Evolutionary conservation across 352 stramenopile genomes (phyloP).

Genomic region (Phytophthora fragariaefolia): DNA sequence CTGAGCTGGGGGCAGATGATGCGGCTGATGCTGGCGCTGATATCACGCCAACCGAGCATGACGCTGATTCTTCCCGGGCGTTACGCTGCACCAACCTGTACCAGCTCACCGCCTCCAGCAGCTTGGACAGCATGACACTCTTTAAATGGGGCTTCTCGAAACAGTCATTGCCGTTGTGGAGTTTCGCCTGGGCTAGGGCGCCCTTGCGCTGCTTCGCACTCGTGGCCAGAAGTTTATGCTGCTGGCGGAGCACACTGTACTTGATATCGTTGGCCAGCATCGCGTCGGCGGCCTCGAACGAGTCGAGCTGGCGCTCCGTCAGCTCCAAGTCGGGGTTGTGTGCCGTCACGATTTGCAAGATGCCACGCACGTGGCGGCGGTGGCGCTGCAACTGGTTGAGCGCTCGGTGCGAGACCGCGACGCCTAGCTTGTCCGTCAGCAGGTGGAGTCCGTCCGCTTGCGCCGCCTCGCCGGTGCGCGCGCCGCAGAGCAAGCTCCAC

Average conservation of each 20-base stretch:
- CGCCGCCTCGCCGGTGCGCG: conserved; percentile 31
- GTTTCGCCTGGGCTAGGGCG: conserved; percentile 56
- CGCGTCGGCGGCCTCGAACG: conserved; percentile 69
- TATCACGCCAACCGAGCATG: conserved; percentile 44
- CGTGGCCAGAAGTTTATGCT: conserved; percentile 60
- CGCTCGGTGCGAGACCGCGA: conserved; percentile 68
- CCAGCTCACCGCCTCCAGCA: conserved; percentile 86
- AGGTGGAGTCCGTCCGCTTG: conserved; percentile 64
- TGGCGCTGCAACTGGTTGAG: conserved; percentile 87
- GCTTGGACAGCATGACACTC: conserved; percentile 69
- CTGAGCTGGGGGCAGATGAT: conserved; percentile 39
- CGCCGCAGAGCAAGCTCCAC: conserved; percentile 74
- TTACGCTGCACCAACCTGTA: conserved; percentile 88
- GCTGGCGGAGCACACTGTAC: conserved; percentile 66
- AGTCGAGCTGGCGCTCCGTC: conserved; percentile 83
- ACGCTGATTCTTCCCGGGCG: conserved; percentile 66
- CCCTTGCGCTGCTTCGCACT: conserved; percentile 53
- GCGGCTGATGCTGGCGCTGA: conserved; percentile 26
- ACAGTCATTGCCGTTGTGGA: conserved; percentile 69
- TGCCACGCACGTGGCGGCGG: conserved; percentile 71
- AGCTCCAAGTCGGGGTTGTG: conserved; percentile 84
- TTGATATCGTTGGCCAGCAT: conserved; percentile 85
- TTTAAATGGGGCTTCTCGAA: conserved; percentile 67
- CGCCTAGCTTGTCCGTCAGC: conserved; percentile 59
- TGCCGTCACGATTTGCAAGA: conserved; percentile 82